Evolutionary conservation across 106 monocot genomes (phyloP).

Genomic region (Gastrodia elata): DNA sequence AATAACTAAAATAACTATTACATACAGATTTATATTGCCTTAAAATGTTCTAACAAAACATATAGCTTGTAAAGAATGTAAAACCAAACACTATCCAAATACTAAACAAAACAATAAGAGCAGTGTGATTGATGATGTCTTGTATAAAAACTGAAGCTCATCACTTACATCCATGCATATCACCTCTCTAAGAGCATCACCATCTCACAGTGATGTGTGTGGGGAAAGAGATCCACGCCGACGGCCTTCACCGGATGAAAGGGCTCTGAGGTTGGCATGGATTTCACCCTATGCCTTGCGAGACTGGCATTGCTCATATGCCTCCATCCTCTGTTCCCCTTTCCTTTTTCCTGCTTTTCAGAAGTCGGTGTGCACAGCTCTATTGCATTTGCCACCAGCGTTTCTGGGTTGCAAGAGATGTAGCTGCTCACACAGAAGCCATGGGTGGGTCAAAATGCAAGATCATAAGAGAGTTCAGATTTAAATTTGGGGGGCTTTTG

Average conservation of each 20-base stretch:
- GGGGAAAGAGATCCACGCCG: slow-evolving; percentile 94
- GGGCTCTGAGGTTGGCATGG: slow-evolving; percentile 81
- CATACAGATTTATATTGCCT: too few species aligned
- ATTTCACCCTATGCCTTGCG: slow-evolving; percentile 66
- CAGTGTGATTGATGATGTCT: too few species aligned
- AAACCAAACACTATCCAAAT: too few species aligned
- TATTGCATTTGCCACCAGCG: slow-evolving; percentile 85
- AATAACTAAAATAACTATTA: too few species aligned
- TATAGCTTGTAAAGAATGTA: too few species aligned
- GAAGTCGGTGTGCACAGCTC: slow-evolving; percentile 90
- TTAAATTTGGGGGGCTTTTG: too few species aligned
- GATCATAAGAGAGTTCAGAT: too few species aligned
- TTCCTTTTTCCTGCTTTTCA: slow-evolving; percentile 43
- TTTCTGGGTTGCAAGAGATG: slow-evolving; percentile 96
- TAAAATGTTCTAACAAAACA: too few species aligned
- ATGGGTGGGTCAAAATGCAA: not conserved
- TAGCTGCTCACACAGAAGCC: slow-evolving; percentile 35
- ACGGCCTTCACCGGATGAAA: slow-evolving; percentile 66
- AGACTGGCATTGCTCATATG: slow-evolving; percentile 74
- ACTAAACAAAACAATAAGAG: too few species aligned
- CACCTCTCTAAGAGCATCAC: slow-evolving; percentile 93
- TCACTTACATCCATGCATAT: too few species aligned
- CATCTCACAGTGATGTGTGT: slow-evolving; percentile 91
- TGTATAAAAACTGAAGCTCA: too few species aligned
- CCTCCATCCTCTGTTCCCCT: slow-evolving; percentile 56